Evolutionary conservation across 345 rosid species (phyloP).

Genomic region (Combretum micranthum): DNA sequence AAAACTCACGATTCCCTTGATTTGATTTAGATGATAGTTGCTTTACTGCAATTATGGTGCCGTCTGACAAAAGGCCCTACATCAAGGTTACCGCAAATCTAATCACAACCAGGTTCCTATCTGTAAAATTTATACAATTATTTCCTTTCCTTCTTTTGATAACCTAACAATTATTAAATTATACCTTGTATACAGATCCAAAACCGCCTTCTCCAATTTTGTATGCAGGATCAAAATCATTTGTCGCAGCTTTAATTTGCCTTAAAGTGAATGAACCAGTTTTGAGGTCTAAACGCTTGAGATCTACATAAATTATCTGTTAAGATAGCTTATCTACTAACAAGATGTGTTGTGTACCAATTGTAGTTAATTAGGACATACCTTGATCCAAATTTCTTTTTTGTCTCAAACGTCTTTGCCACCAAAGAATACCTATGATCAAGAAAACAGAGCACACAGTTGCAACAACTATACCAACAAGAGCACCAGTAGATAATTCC

Average conservation of each 20-base stretch:
- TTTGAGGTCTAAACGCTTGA: slow-evolving; percentile 7
- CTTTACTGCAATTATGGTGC: slow-evolving; percentile 41
- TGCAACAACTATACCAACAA: slow-evolving; percentile 23
- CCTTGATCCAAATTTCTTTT: slow-evolving; percentile 30
- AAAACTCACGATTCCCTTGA: too few relatives aligned
- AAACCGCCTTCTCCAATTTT: slow-evolving; percentile 35
- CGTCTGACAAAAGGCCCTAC: slow-evolving; percentile 48
- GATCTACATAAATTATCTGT: too few relatives aligned
- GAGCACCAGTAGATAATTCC: background rate
- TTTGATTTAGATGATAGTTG: too few relatives aligned
- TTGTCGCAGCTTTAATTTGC: slow-evolving; percentile 21
- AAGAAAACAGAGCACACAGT: slow-evolving; percentile 19
- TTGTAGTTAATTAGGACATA: slow-evolving; percentile 1
- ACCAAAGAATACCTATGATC: slow-evolving; percentile 40
- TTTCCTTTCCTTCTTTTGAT: too few relatives aligned
- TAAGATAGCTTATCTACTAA: too few relatives aligned
- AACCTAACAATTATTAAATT: too few relatives aligned
- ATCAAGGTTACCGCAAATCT: background rate
- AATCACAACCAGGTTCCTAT: background rate
- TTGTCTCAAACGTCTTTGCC: slow-evolving; percentile 34
- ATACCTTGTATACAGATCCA: slow-evolving; percentile 27
- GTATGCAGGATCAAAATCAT: slow-evolving; percentile 16
- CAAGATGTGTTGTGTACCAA: too few relatives aligned
- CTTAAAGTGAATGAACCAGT: slow-evolving; percentile 9
- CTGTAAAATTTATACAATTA: background rate